A percentile compares a stretch with the other conserved stretches of the same genome.
Evolutionary conservation across 2,329 filamentous ascomycete species (phyloP).

Genomic region (Apiospora marii): DNA sequence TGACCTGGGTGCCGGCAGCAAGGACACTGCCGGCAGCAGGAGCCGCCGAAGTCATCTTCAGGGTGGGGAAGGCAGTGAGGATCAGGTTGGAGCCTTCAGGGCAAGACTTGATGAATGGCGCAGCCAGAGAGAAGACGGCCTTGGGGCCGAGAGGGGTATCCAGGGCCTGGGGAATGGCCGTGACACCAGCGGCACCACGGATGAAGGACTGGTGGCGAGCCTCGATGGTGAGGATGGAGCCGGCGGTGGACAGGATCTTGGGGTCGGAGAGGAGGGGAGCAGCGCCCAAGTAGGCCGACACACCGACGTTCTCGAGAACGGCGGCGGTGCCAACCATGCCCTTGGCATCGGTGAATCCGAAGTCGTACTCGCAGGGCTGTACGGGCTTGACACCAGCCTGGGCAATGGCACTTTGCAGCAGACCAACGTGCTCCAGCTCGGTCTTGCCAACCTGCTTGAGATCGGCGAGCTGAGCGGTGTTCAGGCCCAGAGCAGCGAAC

Average conservation of each 20-base stretch:
- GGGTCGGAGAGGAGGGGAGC: constrained; percentile 68
- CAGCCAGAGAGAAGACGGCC: constrained; percentile 76
- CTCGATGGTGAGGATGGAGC: constrained; percentile 76
- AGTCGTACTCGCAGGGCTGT: constrained; percentile 75
- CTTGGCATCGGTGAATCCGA: constrained; percentile 70
- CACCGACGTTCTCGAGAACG: constrained; percentile 75
- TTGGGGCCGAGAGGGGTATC: constrained; percentile 73
- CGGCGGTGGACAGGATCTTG: constrained; percentile 70
- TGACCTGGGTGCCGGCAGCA: constrained; percentile 50
- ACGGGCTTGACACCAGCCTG: constrained; percentile 71
- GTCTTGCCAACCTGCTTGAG: constrained; percentile 68
- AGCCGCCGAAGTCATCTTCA: constrained; percentile 58
- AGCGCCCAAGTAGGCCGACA: constrained; percentile 77
- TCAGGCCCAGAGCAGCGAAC: constrained; percentile 70
- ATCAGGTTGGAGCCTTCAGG: constrained; percentile 70
- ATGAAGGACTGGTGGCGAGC: constrained; percentile 78
- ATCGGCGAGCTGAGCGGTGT: constrained; percentile 61
- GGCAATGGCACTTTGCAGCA: constrained; percentile 67
- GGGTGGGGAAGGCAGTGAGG: constrained; percentile 68
- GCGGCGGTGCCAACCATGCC: constrained; percentile 74
- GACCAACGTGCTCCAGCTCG: constrained; percentile 68
- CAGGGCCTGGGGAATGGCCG: constrained; percentile 73
- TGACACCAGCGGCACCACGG: constrained; percentile 63
- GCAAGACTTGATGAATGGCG: constrained; percentile 76
- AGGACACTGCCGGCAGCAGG: constrained; percentile 48